Base-by-base conservation (phyloP, 768 basidiomycete species). In the Pleurotus pulmonarius region DNA sequence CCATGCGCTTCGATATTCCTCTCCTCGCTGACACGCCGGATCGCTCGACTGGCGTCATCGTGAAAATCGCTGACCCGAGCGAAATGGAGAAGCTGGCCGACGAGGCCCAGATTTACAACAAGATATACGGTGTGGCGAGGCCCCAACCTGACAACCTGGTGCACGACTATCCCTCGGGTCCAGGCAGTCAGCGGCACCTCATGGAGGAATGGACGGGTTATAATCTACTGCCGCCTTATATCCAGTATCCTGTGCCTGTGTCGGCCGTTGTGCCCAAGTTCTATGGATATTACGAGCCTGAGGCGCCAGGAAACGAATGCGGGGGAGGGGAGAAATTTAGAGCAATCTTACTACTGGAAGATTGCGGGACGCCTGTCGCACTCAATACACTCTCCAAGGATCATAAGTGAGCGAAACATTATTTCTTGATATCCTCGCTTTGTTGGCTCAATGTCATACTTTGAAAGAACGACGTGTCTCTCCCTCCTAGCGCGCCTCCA, bases 261-360 rank as follows among this genome's bases (percentile, higher is more conserved):
- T 57, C 65, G 8, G 73, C 80, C 2, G 54, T 79, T 45, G 75
- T 76, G 1, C 80, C 81, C 0, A 79, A 81, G 61, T 82, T 76
- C 64, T 81, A 74, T 44, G 79, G 82, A 4, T 80, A 75, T 60
- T 83, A 81, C 53, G 55, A 47, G 0, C 72, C 71, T 0, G 61
- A 67, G 12, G 58, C 48, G 1, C 45, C 58, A 20, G 15, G 11
- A 5, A 20, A 39, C 26, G 18, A 52, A 15, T 6, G 11, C 13
- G 20, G 16, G 12, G 40, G 18, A 26, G 11, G 18, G n/a, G 56
- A 58, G 44, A 49, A 57, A 12, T 38, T 71, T 5, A 75, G 73
- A 48, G 74, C 77, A 0, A 74, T 82, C 43, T 63, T 80, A 38
- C 68, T 82, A 5, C 58, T 81, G 48, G 81, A 82, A 57, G 70